Evolutionary conservation across 2,329 filamentous ascomycete species (phyloP).

Genomic region (Fusarium globosum): DNA sequence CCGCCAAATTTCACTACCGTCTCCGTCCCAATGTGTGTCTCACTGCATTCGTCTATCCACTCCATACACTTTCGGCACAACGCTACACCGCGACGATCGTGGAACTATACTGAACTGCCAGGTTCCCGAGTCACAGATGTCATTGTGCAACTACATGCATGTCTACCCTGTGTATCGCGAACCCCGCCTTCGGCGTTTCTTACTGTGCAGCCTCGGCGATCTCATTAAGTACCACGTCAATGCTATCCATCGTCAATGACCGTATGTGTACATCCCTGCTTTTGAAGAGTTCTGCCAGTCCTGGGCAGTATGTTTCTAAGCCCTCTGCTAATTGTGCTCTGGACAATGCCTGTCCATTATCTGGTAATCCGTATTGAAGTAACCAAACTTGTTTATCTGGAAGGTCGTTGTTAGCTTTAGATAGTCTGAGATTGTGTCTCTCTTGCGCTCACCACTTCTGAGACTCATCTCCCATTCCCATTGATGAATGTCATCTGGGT

Average conservation of each 20-base stretch:
- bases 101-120: not conserved
- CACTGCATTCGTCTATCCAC: not conserved
- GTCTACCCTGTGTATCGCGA: not conserved
- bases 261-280: constrained; percentile 10
- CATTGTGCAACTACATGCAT: not conserved
- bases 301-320: not conserved
- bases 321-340: constrained; percentile 5
- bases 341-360: not conserved
- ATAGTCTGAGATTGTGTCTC: not conserved
- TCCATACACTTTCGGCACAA: not conserved
- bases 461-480: constrained; percentile 31
- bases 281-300: constrained; percentile 4
- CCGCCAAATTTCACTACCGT: not conserved
- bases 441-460: constrained; percentile 1
- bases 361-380: constrained; percentile 13
- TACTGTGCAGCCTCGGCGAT: constrained; percentile 12
- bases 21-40: not conserved
- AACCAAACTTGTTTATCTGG: constrained; percentile 25
- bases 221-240: constrained; percentile 12
- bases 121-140: not conserved
- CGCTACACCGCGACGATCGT: not conserved
- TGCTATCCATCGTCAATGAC: constrained; percentile 16
- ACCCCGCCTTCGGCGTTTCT: not conserved
- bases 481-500: constrained; percentile 18
- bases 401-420: not conserved